A percentile compares a stretch with the other conserved stretches of the same genome.
These are phyloP conservation scores for Apostasia shenzhenica DNA, from an alignment of 106 monocot genomes.

Conservation along the genomic window DNA sequence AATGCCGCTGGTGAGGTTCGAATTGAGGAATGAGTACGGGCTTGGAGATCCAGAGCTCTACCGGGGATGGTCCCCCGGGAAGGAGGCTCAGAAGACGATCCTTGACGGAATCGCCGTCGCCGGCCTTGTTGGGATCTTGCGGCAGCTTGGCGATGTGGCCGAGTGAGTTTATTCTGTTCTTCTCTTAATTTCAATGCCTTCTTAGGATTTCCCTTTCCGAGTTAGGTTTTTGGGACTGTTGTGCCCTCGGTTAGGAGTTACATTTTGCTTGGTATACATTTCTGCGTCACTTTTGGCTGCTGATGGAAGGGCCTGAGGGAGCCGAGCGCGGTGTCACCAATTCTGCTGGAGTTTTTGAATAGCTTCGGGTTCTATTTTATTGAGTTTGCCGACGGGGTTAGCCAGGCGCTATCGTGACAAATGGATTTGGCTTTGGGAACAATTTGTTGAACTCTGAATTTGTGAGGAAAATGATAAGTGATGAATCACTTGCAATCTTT, in stretches of 20 bases:
- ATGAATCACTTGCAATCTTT: too few relatives aligned
- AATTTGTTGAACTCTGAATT: too few relatives aligned
- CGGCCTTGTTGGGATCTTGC: slow-evolving; percentile 73
- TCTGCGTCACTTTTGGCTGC: too few relatives aligned
- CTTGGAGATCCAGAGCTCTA: slow-evolving; percentile 43
- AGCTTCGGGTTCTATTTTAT: too few relatives aligned
- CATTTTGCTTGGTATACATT: not conserved
- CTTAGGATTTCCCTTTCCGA: not conserved
- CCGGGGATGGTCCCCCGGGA: slow-evolving; percentile 5
- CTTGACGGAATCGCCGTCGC: slow-evolving; percentile 75
- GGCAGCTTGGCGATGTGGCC: slow-evolving; percentile 81
- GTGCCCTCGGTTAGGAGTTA: not conserved
- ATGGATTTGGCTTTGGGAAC: too few relatives aligned
- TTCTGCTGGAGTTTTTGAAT: too few relatives aligned
- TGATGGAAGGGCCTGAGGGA: too few relatives aligned
- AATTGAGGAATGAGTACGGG: slow-evolving; percentile 50
- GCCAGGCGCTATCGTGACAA: too few relatives aligned
- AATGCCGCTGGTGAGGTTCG: slow-evolving; percentile 44
- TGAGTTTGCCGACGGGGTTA: too few relatives aligned
- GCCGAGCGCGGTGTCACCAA: too few relatives aligned
- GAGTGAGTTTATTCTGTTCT: slow-evolving; percentile 36
- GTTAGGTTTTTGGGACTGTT: not conserved
- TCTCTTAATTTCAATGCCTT: not conserved
- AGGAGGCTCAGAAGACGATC: slow-evolving; percentile 56
- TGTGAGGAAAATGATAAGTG: too few relatives aligned